Evolutionary conservation across 1,284 basidiomycete genomes (phyloP).

Genomic region (Paramarasmius palmivorus): DNA sequence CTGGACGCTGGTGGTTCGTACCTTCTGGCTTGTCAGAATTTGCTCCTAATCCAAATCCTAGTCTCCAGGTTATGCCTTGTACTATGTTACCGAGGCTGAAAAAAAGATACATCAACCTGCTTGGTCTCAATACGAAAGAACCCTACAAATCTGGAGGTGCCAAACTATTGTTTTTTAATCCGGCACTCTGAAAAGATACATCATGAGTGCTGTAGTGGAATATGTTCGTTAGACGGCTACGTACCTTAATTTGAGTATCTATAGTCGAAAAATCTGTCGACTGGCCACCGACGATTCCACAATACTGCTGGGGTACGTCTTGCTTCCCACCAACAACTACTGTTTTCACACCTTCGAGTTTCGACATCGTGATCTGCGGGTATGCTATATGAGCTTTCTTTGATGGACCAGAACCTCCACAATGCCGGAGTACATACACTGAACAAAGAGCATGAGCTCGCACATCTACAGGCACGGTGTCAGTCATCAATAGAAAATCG

Average conservation of each 20-base stretch:
- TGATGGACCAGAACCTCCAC: constrained; percentile 8
- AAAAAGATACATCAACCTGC: constrained; percentile 7
- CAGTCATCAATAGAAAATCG: neutral
- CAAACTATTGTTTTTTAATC: constrained; percentile 55
- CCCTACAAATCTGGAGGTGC: constrained; percentile 64
- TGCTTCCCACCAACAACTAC: constrained; percentile 57
- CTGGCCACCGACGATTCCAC: constrained; percentile 63
- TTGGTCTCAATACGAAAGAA: constrained; percentile 15
- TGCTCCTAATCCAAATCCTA: constrained; percentile 55
- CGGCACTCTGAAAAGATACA: constrained; percentile 36
- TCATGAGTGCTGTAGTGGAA: neutral
- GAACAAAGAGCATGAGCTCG: constrained; percentile 63
- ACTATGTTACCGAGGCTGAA: constrained; percentile 49
- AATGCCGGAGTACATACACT: constrained; percentile 36
- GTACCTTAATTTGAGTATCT: constrained; percentile 59
- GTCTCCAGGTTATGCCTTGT: constrained; percentile 62
- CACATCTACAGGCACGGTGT: constrained; percentile 32
- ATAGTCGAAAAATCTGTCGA: constrained; percentile 55
- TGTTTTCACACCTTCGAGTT: constrained; percentile 55
- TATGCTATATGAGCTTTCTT: constrained; percentile 1
- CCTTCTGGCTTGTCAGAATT: constrained; percentile 54
- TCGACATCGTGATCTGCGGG: constrained; percentile 57
- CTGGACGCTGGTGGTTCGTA: constrained; percentile 21
- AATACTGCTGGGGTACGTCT: constrained; percentile 54
- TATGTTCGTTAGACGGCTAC: constrained; percentile 10